Base-by-base conservation (phyloP, 2,329 filamentous ascomycete species). In the Diaporthe nobilis region DNA sequence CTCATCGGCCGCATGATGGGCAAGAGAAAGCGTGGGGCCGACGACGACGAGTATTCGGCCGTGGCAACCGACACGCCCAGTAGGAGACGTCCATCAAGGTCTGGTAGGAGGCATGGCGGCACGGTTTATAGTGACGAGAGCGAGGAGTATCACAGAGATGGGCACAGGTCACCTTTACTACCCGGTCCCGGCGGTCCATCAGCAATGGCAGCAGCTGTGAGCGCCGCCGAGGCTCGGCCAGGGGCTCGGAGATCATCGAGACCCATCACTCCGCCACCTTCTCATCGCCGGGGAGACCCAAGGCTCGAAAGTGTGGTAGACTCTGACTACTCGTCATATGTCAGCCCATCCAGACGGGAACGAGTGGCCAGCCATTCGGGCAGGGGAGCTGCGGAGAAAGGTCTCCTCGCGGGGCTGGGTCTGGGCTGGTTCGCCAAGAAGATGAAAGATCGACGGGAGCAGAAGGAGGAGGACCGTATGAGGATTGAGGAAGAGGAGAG, bases 381-480 rank as follows among this genome's bases (percentile, higher is more conserved):
- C 47, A 80, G 83, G 17, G 88, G 89, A 77, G 87, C 87, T 0
- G 83, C 88, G n/a, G 88, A 87, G 31, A 91, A 93, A 78, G 90
- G 90, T 1, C 79, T 91, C 20, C 81, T 92, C 68, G 92, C 90
- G 12, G 87, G 92, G 2, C 83, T 94, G 37, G 93, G 93, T 2
- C 86, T 93, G 47, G 94, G 93, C 12, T 94, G 93, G 86, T 85
- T 95, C 65, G 90, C 90, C 9, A 92, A 90, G 84, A 90, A 91
- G 82, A 88, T 94, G 82, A 90, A 89, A 78, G 88, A 92, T 82
- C 84, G 91, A 79, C 82, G 87, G 81, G 87, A 90, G 78, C 82
- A 87, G 82, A 85, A 89, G 81, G 88, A 93, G 82, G 85, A 90
- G 78, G 85, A 87, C 39, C 85, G 85, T 70, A 81, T 85, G 76